Conservation (phyloP, 441 rosid genomes). For the Gossypium davidsonii region DNA sequence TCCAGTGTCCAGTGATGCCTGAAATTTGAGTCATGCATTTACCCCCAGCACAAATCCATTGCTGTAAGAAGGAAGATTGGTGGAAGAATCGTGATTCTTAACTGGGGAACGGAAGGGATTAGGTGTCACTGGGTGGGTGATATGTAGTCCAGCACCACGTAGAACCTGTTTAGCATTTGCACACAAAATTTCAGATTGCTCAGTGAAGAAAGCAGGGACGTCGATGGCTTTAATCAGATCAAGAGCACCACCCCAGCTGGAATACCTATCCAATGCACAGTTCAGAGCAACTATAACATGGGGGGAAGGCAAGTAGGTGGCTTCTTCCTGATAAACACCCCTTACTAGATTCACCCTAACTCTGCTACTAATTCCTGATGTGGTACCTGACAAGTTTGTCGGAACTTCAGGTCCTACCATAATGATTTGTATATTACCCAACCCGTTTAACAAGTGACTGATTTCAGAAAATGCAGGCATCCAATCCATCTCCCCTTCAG, state of each 20-base stretch:
- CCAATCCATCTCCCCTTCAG: slow-evolving; percentile 44
- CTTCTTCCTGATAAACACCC: slow-evolving; percentile 44
- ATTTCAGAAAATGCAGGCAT: slow-evolving; percentile 45
- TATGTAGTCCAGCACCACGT: slow-evolving; percentile 38
- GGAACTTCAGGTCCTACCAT: slow-evolving; percentile 51
- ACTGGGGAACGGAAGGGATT: slow-evolving; percentile 41
- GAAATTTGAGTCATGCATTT: slow-evolving; percentile 24
- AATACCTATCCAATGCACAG: slow-evolving; percentile 31
- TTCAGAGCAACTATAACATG: slow-evolving; percentile 32
- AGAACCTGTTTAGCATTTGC: slow-evolving; percentile 35
- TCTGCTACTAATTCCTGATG: slow-evolving; percentile 40
- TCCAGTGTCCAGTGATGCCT: neutral
- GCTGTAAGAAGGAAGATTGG: slow-evolving; percentile 41
- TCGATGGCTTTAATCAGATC: slow-evolving; percentile 29
- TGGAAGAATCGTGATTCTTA: slow-evolving; percentile 25
- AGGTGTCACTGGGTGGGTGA: slow-evolving; percentile 42
- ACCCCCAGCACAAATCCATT: slow-evolving; percentile 41
- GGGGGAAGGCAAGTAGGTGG: slow-evolving; percentile 38
- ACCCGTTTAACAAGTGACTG: slow-evolving; percentile 39
- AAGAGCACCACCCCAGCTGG: slow-evolving; percentile 36
- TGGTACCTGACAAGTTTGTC: slow-evolving; percentile 36
- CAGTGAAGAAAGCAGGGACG: slow-evolving; percentile 39
- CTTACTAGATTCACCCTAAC: slow-evolving; percentile 41
- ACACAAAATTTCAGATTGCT: slow-evolving; percentile 37
- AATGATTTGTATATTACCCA: slow-evolving; percentile 36